Evolutionary conservation across 139 green algal genomes (phyloP).

Genomic region (Picochlorum sp.): DNA sequence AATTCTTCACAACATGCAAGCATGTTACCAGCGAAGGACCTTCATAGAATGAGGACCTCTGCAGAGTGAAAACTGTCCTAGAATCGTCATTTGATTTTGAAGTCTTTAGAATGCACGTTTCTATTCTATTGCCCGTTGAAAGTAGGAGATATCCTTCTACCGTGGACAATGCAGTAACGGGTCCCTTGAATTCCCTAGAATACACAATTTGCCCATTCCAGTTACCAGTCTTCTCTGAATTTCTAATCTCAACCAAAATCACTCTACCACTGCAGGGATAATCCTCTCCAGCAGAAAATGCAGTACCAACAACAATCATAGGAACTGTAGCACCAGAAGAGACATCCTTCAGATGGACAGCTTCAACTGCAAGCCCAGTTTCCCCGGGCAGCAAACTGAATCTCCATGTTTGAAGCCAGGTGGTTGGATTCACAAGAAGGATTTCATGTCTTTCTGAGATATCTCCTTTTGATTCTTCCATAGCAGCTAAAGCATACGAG

Average conservation of each 20-base stretch:
- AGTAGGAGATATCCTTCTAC: conserved; percentile 50
- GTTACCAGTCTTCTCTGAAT: background rate
- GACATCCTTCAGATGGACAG: conserved; percentile 36
- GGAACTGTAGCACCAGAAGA: conserved; percentile 26
- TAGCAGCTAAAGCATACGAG: conserved; percentile 16
- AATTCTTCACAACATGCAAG: conserved; percentile 74
- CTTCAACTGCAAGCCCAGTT: conserved; percentile 25
- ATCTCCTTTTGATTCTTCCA: background rate
- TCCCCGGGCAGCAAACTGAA: conserved; percentile 46
- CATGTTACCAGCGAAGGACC: conserved; percentile 46
- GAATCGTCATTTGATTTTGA: background rate
- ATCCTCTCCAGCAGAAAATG: conserved; percentile 60
- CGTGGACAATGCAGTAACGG: conserved; percentile 26
- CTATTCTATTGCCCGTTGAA: conserved; percentile 43
- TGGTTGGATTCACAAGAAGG: conserved; percentile 30
- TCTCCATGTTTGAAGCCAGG: conserved; percentile 21
- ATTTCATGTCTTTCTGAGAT: conserved; percentile 31
- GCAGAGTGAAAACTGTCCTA: background rate
- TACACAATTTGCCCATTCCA: conserved; percentile 4
- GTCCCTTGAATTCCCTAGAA: conserved; percentile 34
- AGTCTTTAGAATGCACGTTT: conserved; percentile 36
- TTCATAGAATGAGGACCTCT: conserved; percentile 66
- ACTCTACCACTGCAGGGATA: conserved; percentile 66
- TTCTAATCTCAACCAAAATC: conserved; percentile 53
- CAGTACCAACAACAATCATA: conserved; percentile 45